Evolutionary conservation across 2,329 filamentous ascomycete species (phyloP).

Genomic region (Pseudocercospora musae): DNA sequence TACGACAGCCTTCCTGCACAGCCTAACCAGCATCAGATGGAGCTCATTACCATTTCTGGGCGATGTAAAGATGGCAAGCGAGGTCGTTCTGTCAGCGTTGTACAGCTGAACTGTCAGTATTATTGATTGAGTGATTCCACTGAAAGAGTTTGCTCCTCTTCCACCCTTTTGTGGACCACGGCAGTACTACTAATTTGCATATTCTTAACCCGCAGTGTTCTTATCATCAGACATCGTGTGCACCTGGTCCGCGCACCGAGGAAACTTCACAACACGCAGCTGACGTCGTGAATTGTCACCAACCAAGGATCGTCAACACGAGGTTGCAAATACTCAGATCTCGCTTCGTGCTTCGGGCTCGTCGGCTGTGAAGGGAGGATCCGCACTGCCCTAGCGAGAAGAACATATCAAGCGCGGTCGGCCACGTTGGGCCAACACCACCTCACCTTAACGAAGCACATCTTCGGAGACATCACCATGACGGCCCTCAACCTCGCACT

Average conservation of each 20-base stretch:
- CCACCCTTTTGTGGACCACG: background rate
- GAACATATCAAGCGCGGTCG: background rate
- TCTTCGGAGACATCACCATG: slow-evolving; percentile 7
- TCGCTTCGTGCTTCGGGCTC: background rate
- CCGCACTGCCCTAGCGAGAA: background rate
- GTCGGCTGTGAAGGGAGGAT: background rate
- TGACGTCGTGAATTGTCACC: background rate
- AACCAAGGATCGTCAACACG: background rate
- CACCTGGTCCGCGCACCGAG: too few species aligned
- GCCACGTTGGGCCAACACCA: background rate
- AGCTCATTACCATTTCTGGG: background rate
- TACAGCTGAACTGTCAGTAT: background rate
- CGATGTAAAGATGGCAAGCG: background rate
- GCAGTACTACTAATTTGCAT: background rate
- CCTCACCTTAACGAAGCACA: background rate
- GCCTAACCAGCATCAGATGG: background rate
- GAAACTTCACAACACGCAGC: background rate
- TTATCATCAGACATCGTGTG: too few species aligned
- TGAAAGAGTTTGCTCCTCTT: background rate
- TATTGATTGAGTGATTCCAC: background rate
- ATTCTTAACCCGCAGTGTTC: too few species aligned
- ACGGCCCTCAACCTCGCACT: slow-evolving; percentile 10
- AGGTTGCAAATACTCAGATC: background rate
- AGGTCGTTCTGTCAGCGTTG: background rate
- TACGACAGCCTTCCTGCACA: background rate